Conservation (phyloP, 805 yeast species). For the Starmera amethionina region DNA sequence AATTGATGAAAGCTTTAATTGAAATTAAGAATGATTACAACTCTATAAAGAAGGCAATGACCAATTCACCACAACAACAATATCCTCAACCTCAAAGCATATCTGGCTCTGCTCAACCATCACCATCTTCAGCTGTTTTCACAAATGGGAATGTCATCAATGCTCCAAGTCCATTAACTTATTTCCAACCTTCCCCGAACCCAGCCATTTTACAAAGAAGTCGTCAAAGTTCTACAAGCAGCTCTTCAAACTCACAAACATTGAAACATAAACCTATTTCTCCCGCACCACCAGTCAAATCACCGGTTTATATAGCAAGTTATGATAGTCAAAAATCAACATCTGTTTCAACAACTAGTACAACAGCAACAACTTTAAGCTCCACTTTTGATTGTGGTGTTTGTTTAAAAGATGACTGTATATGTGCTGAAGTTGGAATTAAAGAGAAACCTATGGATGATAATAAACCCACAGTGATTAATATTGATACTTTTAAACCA, state of each 20-base stretch:
- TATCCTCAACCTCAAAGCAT: slow-evolving; percentile 7
- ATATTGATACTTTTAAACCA: slow-evolving; percentile 41
- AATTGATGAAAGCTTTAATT: slow-evolving; percentile 19
- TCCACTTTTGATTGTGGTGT: slow-evolving; percentile 40
- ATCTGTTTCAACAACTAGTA: neutral
- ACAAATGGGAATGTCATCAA: slow-evolving; percentile 14
- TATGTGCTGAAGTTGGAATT: slow-evolving; percentile 40
- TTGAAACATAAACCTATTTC: slow-evolving; percentile 4
- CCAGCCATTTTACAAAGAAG: slow-evolving; percentile 22
- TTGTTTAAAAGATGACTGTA: slow-evolving; percentile 60
- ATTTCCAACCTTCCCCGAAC: slow-evolving; percentile 41
- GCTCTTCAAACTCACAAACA: slow-evolving; percentile 4
- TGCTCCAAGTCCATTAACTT: slow-evolving; percentile 23
- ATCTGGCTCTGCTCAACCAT: slow-evolving; percentile 2
- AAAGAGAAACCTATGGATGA: slow-evolving; percentile 14
- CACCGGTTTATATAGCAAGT: neutral
- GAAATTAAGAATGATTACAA: slow-evolving; percentile 19
- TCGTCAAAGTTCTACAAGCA: neutral
- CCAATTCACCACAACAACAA: slow-evolving; percentile 1
- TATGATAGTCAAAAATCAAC: neutral
- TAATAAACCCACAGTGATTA: slow-evolving; percentile 18
- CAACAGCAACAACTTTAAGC: neutral
- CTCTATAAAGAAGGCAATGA: slow-evolving; percentile 11
- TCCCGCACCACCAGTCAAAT: neutral
- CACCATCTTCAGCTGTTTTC: slow-evolving; percentile 17